These are phyloP conservation scores for Microbotryomycetes sp. DNA, from an alignment of 1,284 basidiomycete species.

Conservation along the genomic window DNA sequence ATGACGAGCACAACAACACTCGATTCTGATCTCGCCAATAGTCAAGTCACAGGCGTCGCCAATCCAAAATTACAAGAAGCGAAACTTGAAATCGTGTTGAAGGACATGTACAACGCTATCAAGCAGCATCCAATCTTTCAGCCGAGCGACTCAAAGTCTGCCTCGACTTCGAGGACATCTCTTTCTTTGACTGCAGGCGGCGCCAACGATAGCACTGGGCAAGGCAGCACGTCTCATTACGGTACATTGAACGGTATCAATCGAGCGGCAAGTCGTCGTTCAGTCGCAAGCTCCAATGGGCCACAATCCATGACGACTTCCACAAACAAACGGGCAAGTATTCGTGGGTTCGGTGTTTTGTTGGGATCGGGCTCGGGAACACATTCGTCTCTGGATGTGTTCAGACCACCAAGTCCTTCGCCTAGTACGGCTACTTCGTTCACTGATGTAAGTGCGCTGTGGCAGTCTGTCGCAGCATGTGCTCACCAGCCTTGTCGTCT, in stretches of 20 bases:
- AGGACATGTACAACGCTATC: constrained; percentile 92
- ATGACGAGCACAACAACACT: not conserved
- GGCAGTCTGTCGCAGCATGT: not conserved
- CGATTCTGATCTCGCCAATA: not conserved
- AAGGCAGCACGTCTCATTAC: constrained; percentile 26
- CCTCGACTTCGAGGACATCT: constrained; percentile 4
- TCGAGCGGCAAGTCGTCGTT: constrained; percentile 29
- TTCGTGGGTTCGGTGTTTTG: constrained; percentile 36
- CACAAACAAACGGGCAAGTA: constrained; percentile 34
- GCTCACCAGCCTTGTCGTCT: constrained; percentile 1
- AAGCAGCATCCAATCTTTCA: constrained; percentile 86
- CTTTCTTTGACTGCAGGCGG: constrained; percentile 12
- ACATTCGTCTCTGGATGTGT: constrained; percentile 27
- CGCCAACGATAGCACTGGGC: not conserved
- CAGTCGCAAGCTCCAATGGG: constrained; percentile 10
- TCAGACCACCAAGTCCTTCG: constrained; percentile 58
- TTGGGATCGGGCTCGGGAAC: constrained; percentile 28
- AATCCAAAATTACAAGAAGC: constrained; percentile 53
- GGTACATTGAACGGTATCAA: constrained; percentile 29
- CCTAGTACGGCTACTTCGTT: constrained; percentile 79
- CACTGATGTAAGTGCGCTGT: constrained; percentile 57
- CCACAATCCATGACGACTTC: no score
- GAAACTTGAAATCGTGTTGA: constrained; percentile 77
- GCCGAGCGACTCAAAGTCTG: constrained; percentile 46
- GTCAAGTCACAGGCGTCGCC: no score